Conservation (phyloP, 2,329 filamentous ascomycete genomes). For the Fonsecaea pugnacius region DNA sequence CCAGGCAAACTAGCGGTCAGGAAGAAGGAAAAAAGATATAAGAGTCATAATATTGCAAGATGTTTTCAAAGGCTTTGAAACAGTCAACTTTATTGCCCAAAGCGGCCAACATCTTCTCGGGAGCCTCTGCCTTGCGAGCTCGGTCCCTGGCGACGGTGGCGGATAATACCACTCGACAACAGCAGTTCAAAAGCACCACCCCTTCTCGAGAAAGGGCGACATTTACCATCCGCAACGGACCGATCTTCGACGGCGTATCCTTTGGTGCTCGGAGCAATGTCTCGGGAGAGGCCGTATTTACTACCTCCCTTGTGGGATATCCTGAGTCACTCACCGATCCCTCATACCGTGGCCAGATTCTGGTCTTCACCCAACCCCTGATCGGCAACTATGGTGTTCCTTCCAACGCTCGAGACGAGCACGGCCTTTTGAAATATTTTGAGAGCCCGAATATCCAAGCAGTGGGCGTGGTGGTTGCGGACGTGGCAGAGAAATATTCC, state of each 20-base stretch:
- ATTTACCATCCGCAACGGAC: slow-evolving; percentile 93
- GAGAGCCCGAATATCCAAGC: slow-evolving; percentile 98
- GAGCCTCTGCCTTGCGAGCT: slow-evolving; percentile 42
- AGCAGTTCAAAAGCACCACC: slow-evolving; percentile 61
- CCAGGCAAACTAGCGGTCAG: slow-evolving; percentile 61
- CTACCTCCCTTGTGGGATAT: slow-evolving; percentile 95
- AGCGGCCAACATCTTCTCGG: slow-evolving; percentile 47
- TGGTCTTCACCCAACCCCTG: slow-evolving; percentile 96
- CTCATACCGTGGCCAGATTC: slow-evolving; percentile 78
- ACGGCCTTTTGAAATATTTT: slow-evolving; percentile 94
- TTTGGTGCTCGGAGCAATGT: slow-evolving; percentile 97
- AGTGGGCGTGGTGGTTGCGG: slow-evolving; percentile 91
- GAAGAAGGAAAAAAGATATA: slow-evolving; percentile 37
- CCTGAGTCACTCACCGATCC: slow-evolving; percentile 81
- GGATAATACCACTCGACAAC: slow-evolving; percentile 43
- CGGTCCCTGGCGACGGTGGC: slow-evolving; percentile 39
- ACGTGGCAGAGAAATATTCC: slow-evolving; percentile 91
- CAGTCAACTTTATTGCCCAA: slow-evolving; percentile 54
- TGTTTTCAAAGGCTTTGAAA: slow-evolving; percentile 62
- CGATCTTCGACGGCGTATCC: slow-evolving; percentile 93
- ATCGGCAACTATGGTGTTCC: slow-evolving; percentile 99
- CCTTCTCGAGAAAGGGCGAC: slow-evolving; percentile 79
- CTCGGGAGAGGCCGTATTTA: slow-evolving; percentile 98
- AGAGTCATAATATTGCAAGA: slow-evolving; percentile 46
- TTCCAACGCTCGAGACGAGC: slow-evolving; percentile 79